A percentile compares a stretch with the other conserved stretches of the same genome.
Evolutionary conservation across 129 eudicot genomes (phyloP).

Genomic region (Flaveria ramosissima): DNA sequence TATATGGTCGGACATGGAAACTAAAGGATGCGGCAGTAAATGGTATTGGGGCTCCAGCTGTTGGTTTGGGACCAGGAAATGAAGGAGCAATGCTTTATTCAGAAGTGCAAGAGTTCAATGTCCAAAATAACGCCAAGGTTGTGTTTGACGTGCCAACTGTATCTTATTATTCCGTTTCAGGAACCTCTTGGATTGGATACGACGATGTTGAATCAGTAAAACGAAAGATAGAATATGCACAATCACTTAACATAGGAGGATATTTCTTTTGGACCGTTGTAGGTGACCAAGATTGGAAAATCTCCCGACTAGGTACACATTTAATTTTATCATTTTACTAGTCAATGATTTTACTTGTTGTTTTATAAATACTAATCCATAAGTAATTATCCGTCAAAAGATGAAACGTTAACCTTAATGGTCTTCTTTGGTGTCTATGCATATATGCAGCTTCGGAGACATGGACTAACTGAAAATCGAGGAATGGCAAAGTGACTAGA

Average conservation of each 20-base stretch:
- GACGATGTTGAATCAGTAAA: conserved; percentile 56
- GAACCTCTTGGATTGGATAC: conserved; percentile 69
- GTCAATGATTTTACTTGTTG: not conserved
- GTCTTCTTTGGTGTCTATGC: not conserved
- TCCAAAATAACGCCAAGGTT: conserved; percentile 47
- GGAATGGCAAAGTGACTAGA: not conserved
- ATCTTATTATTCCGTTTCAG: conserved; percentile 58
- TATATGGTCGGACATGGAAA: conserved; percentile 71
- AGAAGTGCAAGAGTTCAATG: conserved; percentile 46
- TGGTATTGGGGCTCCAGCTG: conserved; percentile 71
- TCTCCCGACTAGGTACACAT: conserved; percentile 59
- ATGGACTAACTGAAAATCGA: not conserved
- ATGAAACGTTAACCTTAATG: not conserved
- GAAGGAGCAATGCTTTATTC: conserved; percentile 46
- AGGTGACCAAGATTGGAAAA: conserved; percentile 58
- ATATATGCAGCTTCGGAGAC: not conserved
- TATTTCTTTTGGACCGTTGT: conserved; percentile 76
- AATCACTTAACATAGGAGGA: conserved; percentile 55
- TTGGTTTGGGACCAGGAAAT: conserved; percentile 58
- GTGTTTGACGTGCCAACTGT: conserved; percentile 58
- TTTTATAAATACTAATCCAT: too few species aligned
- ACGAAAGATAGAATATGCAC: conserved; percentile 54
- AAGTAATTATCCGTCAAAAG: too few species aligned
- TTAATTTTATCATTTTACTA: not conserved
- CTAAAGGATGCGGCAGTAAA: conserved; percentile 46